phyloP scores from a whole-genome alignment of 2,329 filamentous ascomycete genomes.

The Penicillium sp. region DNA sequence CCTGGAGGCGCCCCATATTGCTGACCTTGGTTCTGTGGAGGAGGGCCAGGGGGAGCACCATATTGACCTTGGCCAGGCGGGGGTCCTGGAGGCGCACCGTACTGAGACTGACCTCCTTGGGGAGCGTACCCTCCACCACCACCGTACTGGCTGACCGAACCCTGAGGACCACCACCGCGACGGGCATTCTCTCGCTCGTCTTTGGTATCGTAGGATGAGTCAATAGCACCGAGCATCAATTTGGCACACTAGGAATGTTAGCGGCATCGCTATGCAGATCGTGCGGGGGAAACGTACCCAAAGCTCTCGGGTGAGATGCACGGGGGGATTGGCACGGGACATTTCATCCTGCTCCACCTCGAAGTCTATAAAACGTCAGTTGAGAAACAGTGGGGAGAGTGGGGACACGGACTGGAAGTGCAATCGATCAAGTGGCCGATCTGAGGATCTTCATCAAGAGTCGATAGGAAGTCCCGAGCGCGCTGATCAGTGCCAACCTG shows the following conservation, averaged over 20 bases:
- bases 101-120: background rate
- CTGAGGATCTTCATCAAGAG: conserved; percentile 64
- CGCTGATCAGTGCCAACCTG: conserved; percentile 69
- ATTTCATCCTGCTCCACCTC: conserved; percentile 70
- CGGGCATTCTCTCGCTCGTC: conserved; percentile 58
- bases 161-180: conserved; percentile 27
- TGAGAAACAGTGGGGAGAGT: conserved; percentile 11
- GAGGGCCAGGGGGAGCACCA: conserved; percentile 14
- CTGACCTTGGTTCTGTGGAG: background rate
- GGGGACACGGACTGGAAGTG: conserved; percentile 61
- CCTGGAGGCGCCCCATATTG: background rate
- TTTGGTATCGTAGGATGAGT: conserved; percentile 65
- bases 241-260: conserved; percentile 56
- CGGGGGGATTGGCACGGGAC: conserved; percentile 61
- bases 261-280: background rate
- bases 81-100: background rate
- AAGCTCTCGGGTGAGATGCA: conserved; percentile 65
- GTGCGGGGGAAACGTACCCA: conserved; percentile 49
- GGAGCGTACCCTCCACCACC: conserved; percentile 27
- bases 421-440: conserved; percentile 67
- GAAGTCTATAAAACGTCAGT: conserved; percentile 52
- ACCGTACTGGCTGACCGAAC: conserved; percentile 39
- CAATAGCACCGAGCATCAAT: conserved; percentile 67
- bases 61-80: conserved; percentile 13
- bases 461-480: conserved; percentile 64